Evolutionary conservation across 768 basidiomycete genomes (phyloP).

Genomic region (Naganishia vaughanmartiniae): DNA sequence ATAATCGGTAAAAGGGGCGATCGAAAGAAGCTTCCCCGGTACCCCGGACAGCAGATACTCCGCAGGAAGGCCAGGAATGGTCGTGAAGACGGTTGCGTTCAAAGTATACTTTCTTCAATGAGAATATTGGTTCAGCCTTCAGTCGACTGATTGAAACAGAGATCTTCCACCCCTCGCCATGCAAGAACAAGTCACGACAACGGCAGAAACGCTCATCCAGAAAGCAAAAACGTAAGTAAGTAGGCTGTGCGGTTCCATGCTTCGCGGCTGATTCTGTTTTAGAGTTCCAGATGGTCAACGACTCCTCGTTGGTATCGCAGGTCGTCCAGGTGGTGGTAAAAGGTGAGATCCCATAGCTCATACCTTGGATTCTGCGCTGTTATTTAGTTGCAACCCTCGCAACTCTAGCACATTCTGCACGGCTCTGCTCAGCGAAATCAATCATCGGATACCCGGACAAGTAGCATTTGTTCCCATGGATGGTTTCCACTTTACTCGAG

Average conservation of each 20-base stretch:
- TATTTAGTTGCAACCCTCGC: not conserved
- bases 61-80: not conserved
- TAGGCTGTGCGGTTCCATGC: not conserved
- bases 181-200: slow-evolving; percentile 9
- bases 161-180: not conserved
- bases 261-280: not conserved
- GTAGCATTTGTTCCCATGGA: slow-evolving; percentile 68
- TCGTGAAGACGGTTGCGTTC: not conserved
- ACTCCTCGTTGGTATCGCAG: slow-evolving; percentile 24
- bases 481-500: slow-evolving; percentile 85
- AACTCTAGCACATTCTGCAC: slow-evolving; percentile 13
- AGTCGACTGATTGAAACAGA: not conserved
- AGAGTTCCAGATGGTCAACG: slow-evolving; percentile 11
- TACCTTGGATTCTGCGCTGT: not conserved
- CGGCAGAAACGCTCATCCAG: not conserved
- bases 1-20: not conserved
- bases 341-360: not conserved
- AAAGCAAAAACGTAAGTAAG: not conserved
- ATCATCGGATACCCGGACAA: not conserved
- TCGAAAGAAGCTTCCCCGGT: not conserved
- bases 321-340: slow-evolving; percentile 31
- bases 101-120: not conserved
- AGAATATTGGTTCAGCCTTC: too few species aligned
- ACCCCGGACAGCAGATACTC: not conserved
- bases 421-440: slow-evolving; percentile 5